Percentiles rank a stretch among this genome's conserved stretches.
Evolutionary conservation across 2,329 filamentous ascomycete species (phyloP).

Genomic region (Amauroascus verrucosus): DNA sequence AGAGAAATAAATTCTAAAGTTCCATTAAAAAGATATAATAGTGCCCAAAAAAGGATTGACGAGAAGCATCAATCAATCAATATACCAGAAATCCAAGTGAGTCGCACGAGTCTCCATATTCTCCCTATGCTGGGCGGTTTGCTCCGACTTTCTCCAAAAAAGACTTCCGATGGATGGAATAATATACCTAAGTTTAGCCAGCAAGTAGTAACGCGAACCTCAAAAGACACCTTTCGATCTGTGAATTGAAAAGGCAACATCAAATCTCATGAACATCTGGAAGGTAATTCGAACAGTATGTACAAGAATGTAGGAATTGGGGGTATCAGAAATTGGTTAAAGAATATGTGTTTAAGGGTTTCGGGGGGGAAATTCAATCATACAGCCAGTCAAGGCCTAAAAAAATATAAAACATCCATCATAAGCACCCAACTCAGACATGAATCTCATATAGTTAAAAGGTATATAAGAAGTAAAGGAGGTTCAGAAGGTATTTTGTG

Average conservation of each 20-base stretch:
- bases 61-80: not conserved
- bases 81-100: not conserved
- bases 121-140: not conserved
- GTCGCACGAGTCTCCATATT: not conserved
- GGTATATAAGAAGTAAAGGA: slow-evolving; percentile 7
- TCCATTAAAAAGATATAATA: not conserved
- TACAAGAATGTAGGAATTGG: slow-evolving; percentile 1
- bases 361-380: not conserved
- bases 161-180: not conserved
- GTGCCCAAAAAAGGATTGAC: not conserved
- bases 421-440: slow-evolving; percentile 14
- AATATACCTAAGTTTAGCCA: not conserved
- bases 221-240: not conserved
- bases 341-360: not conserved
- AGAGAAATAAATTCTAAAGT: not conserved
- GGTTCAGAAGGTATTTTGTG: not conserved
- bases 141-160: not conserved
- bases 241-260: not conserved
- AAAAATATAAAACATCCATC: slow-evolving; percentile 11
- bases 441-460: slow-evolving; percentile 12
- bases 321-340: slow-evolving; percentile 7
- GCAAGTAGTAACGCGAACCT: not conserved
- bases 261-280: slow-evolving; percentile 7
- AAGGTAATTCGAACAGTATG: slow-evolving; percentile 7
- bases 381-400: not conserved